These are phyloP conservation scores for Platanus orientalis DNA, from an alignment of 164 flowering plant species.

Conservation along the genomic window DNA sequence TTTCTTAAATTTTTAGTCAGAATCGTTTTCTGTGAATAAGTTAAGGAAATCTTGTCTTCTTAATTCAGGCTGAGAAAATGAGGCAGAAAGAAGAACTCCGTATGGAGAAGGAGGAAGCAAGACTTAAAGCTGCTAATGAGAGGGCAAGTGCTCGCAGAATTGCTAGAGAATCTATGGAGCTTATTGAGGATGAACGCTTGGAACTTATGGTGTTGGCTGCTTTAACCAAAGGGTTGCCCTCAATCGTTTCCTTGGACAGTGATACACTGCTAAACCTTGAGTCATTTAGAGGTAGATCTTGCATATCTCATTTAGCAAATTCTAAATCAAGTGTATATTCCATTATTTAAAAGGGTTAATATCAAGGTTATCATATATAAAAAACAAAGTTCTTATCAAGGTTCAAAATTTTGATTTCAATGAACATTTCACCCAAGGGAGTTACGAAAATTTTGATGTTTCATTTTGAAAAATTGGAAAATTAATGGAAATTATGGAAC, in stretches of 20 bases:
- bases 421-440: too few relatives aligned
- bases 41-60: not conserved
- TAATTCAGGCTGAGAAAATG: slow-evolving; percentile 74
- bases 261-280: slow-evolving; percentile 75
- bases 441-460: too few relatives aligned
- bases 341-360: too few relatives aligned
- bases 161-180: slow-evolving; percentile 89
- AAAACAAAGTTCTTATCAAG: too few relatives aligned
- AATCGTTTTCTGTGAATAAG: not conserved
- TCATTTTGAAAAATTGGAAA: too few relatives aligned
- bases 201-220: slow-evolving; percentile 95
- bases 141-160: slow-evolving; percentile 86
- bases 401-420: too few relatives aligned
- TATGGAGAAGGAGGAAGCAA: slow-evolving; percentile 76
- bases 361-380: too few relatives aligned
- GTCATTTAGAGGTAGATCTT: slow-evolving; percentile 51
- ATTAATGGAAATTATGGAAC: too few relatives aligned
- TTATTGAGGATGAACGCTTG: slow-evolving; percentile 87
- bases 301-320: not conserved
- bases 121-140: slow-evolving; percentile 79
- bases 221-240: slow-evolving; percentile 59
- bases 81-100: slow-evolving; percentile 84
- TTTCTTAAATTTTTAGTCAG: not conserved
- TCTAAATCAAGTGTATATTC: too few relatives aligned
- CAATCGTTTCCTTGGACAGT: slow-evolving; percentile 62